These are phyloP conservation scores for Phytophthora megakarya DNA, from an alignment of 352 stramenopile genomes.

Conservation along the genomic window DNA sequence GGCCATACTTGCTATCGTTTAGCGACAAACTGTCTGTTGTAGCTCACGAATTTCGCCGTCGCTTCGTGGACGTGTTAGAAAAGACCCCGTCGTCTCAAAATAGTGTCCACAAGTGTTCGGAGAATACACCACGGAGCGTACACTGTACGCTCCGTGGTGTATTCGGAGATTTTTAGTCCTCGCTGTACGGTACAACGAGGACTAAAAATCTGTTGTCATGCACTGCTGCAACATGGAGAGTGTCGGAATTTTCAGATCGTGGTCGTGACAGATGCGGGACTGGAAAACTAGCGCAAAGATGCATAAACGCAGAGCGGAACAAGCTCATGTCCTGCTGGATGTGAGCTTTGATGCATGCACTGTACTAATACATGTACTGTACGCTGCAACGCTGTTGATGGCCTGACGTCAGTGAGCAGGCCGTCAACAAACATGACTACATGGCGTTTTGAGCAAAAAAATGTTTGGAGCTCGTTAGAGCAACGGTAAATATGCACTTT, in stretches of 20 bases:
- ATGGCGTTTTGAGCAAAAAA: too few relatives aligned
- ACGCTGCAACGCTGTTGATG: slow-evolving; percentile 3
- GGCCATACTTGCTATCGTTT: slow-evolving; percentile 27
- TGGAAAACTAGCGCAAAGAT: slow-evolving; percentile 4
- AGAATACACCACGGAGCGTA: too few relatives aligned
- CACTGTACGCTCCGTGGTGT: too few relatives aligned
- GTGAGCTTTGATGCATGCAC: too few relatives aligned
- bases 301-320: not conserved
- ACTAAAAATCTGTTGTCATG: slow-evolving; percentile 20
- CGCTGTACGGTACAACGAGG: too few relatives aligned
- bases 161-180: too few relatives aligned
- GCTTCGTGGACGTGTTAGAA: slow-evolving; percentile 14
- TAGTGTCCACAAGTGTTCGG: too few relatives aligned
- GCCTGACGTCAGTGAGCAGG: slow-evolving; percentile 4
- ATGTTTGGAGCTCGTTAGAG: too few relatives aligned
- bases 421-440: not conserved
- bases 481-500: too few relatives aligned
- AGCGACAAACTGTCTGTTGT: not conserved
- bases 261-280: not conserved
- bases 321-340: too few relatives aligned
- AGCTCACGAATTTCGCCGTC: slow-evolving; percentile 6
- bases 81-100: slow-evolving; percentile 18
- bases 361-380: too few relatives aligned
- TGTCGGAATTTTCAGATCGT: slow-evolving; percentile 13
- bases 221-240: slow-evolving; percentile 22